Conservation (phyloP, 805 yeast genomes). For the Monosporozyma yasuniensis region DNA sequence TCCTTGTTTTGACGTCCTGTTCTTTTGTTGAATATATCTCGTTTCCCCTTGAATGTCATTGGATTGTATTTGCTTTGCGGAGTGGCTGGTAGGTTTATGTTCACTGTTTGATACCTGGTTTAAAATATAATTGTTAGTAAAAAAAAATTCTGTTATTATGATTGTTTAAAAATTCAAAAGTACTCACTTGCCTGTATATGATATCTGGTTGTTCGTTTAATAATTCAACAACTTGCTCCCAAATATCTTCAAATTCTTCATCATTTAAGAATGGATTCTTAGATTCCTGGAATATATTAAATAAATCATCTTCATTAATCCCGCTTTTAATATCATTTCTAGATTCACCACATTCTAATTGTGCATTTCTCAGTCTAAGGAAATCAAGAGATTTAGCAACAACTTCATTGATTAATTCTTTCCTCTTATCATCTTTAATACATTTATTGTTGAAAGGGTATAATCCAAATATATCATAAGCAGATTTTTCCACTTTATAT, state of each 20-base stretch:
- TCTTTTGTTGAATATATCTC: conserved; percentile 28
- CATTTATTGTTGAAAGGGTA: conserved; percentile 60
- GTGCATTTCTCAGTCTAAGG: conserved; percentile 61
- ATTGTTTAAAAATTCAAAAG: conserved; percentile 6
- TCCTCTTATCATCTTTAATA: conserved; percentile 63
- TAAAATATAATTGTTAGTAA: background rate
- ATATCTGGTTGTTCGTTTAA: conserved; percentile 60
- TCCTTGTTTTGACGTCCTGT: conserved; percentile 28
- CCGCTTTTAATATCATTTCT: conserved; percentile 44
- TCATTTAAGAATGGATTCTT: conserved; percentile 32
- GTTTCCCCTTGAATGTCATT: conserved; percentile 32
- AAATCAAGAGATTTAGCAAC: conserved; percentile 57
- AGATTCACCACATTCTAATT: conserved; percentile 47
- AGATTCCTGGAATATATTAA: conserved; percentile 39
- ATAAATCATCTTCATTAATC: conserved; percentile 40
- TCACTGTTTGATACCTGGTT: conserved; percentile 21
- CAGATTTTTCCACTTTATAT: conserved; percentile 37
- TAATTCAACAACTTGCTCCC: conserved; percentile 56
- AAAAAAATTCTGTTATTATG: background rate
- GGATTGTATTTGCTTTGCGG: conserved; percentile 33
- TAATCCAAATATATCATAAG: conserved; percentile 36
- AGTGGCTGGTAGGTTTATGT: conserved; percentile 30
- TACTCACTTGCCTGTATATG: conserved; percentile 67
- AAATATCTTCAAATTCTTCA: conserved; percentile 58
- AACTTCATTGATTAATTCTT: conserved; percentile 57